A percentile compares a stretch with the other conserved stretches of the same genome.
These are phyloP conservation scores for Tylopilus rubrobrunneus DNA, from an alignment of 768 basidiomycete species.

Conservation along the genomic window DNA sequence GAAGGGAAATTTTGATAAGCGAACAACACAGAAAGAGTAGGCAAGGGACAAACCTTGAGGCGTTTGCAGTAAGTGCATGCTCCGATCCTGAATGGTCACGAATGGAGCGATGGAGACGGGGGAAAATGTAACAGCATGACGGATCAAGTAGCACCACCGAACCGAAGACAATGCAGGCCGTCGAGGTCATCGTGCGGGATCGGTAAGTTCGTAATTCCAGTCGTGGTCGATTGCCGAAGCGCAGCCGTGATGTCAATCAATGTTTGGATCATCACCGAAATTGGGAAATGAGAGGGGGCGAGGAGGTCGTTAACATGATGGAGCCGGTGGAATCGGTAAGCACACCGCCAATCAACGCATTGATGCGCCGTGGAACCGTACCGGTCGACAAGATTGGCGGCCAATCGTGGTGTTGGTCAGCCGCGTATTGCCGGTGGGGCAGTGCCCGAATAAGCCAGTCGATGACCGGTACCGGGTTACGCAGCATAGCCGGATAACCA, in stretches of 20 bases:
- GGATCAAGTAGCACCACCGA: slow-evolving; percentile 12
- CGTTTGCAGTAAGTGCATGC: slow-evolving; percentile 87
- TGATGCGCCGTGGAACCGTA: slow-evolving; percentile 4
- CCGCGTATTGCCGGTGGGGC: slow-evolving; percentile 14
- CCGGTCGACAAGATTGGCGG: neutral
- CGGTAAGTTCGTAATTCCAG: slow-evolving; percentile 4
- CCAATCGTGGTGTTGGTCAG: too few species aligned
- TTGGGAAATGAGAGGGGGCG: neutral
- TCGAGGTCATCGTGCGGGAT: neutral
- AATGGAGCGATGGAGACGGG: slow-evolving; percentile 7
- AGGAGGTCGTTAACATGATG: neutral
- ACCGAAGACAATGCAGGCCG: slow-evolving; percentile 7
- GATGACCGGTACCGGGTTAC: slow-evolving; percentile 8
- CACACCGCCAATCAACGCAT: slow-evolving; percentile 13
- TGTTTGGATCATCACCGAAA: neutral
- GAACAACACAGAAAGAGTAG: slow-evolving; percentile 2
- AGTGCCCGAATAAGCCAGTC: slow-evolving; percentile 7
- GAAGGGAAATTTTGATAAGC: slow-evolving; percentile 24
- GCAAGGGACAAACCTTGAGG: slow-evolving; percentile 60
- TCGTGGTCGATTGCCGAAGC: neutral
- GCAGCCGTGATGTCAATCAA: neutral
- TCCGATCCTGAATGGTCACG: slow-evolving; percentile 51
- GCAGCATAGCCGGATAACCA: slow-evolving; percentile 9
- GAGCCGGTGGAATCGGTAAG: slow-evolving; percentile 1
- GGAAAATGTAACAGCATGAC: slow-evolving; percentile 2